Base-by-base conservation (phyloP, 495 filamentous ascomycete species). In the Lasiosphaeria ovina region DNA sequence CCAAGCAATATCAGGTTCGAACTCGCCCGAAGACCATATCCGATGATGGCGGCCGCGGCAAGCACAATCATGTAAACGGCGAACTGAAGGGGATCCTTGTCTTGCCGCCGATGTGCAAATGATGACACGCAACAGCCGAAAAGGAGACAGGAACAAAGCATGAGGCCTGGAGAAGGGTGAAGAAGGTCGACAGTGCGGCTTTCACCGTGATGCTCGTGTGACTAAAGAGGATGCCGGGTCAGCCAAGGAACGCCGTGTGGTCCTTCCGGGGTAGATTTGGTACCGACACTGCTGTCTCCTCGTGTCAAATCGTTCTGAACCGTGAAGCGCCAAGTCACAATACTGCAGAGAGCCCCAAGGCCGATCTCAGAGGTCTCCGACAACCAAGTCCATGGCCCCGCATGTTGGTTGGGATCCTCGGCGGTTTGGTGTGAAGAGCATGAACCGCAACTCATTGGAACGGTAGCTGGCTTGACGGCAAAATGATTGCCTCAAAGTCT, bases 121-220 rank as follows among this genome's bases (percentile, higher is more conserved):
- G 76, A 79, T 3, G 79, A 80, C 3, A 80, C 69, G 51, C 72
- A 74, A 55, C 75, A 80, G 24, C 78, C 79, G 16, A 80, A 66
- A 12, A 76, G 62, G 24, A 80, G 54, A 55, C 76, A 80, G n/a
- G 75, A 75, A 33, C 62, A 62, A 33, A 80, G 74, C 68, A 79
- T 76, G 48, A 77, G 59, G 33, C 58, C 68, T 12, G 77, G 71
- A 12, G 73, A 63, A 12, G 75, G 70, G 40, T 66, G 62, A 49
- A 69, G 54, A 35, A 74, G 47, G 50, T n/a, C 52, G 51, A 9
- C 8, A 16, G 44, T 1, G 10, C 51, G 31, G 11, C 42, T 14
- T 14, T n/a, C 52, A 44, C 11, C 48, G 34, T 62, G 40, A 11
- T 61, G 45, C 42, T 8, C 62, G 8, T 45, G 51, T 14, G 52